Evolutionary conservation across 2,329 filamentous ascomycete genomes (phyloP), one percentile per base, ranked within the genome.

Genomic region (Rhynchosporium agropyri): DNA sequence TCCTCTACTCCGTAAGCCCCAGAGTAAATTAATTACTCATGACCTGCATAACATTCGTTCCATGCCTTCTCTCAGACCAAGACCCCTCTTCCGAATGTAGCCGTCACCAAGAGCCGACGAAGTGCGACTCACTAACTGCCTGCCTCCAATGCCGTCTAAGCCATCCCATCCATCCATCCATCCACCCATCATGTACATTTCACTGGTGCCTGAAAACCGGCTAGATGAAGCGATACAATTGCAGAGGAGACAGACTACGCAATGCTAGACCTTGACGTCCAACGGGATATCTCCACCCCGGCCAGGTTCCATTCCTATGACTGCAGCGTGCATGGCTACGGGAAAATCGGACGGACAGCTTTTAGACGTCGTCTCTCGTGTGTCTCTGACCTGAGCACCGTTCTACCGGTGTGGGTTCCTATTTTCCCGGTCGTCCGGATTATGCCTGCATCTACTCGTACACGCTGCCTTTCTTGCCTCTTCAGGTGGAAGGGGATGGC

Each of bases 1-100:
- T 7, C n/a, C 13, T 12, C 33, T 38, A 53, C 31, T 38, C 51
- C 45, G 38, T 40, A 46, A 57, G 54, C 29, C 54, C 26, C 15
- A 4, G 29, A 36, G 38, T 13, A 46, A 57, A 45, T 57, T 57
- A 57, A 45, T 57, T 57, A 57, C 42, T 57, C 54, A 57, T 57
- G 54, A 45, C 54, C 40, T 57, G 54, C 54, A 57, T 43, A 33
- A 54, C 38, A 43, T 57, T 28, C 8, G 33, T 26, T n/a, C 15
- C 29, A 29, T 7, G 4, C 8, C 54, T 28, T 38, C 53, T 43
- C 38, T 5, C 36, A 45, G 29, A 31, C 12, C 20, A 46, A 20
- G 15, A 46, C n/a, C 43, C 43, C n/a, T 20, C 20, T 20, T n/a
- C 42, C 51, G 51, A 54, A 2, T 29, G 36, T 54, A 54, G 40